phyloP scores from a whole-genome alignment of 768 basidiomycete species.

The Tephrocybe rancida region DNA sequence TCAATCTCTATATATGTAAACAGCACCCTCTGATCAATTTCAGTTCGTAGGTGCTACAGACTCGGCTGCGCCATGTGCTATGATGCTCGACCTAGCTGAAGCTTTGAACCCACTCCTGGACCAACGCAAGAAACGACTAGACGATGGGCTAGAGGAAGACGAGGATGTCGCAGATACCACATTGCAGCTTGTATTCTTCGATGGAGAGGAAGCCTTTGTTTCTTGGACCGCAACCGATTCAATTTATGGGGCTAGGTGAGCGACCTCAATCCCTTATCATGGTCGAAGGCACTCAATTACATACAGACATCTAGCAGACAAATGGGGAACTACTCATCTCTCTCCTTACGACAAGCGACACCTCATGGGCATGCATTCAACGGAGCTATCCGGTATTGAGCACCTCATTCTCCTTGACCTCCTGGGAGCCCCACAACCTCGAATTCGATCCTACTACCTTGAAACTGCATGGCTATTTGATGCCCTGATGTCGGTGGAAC shows the following conservation, averaged over 20 bases:
- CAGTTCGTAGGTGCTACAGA: conserved; percentile 98
- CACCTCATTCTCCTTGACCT: conserved; percentile 93
- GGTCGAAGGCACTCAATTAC: conserved; percentile 1
- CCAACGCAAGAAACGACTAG: conserved; percentile 53
- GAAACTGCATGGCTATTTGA: conserved; percentile 96
- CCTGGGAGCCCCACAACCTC: conserved; percentile 76
- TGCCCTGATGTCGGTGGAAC: conserved; percentile 71
- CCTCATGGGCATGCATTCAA: conserved; percentile 53
- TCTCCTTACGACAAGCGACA: conserved; percentile 61
- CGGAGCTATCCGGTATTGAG: conserved; percentile 79
- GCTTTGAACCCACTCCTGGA: conserved; percentile 74
- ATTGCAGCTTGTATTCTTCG: conserved; percentile 92
- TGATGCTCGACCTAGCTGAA: conserved; percentile 92
- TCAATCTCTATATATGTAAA: background rate
- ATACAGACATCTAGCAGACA: conserved; percentile 81
- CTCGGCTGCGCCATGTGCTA: conserved; percentile 92
- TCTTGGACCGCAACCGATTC: conserved; percentile 90
- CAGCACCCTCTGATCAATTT: background rate
- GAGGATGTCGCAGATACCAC: conserved; percentile 84
- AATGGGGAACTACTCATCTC: conserved; percentile 77
- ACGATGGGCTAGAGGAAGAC: conserved; percentile 61
- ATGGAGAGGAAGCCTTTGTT: conserved; percentile 96
- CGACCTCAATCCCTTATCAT: conserved; percentile 2
- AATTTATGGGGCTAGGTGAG: conserved; percentile 91
- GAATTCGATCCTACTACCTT: conserved; percentile 77